Percentiles rank a stretch among this genome's conserved stretches.
phyloP scores from a whole-genome alignment of 2,329 filamentous ascomycete species.

The Helminthosporium solani region DNA sequence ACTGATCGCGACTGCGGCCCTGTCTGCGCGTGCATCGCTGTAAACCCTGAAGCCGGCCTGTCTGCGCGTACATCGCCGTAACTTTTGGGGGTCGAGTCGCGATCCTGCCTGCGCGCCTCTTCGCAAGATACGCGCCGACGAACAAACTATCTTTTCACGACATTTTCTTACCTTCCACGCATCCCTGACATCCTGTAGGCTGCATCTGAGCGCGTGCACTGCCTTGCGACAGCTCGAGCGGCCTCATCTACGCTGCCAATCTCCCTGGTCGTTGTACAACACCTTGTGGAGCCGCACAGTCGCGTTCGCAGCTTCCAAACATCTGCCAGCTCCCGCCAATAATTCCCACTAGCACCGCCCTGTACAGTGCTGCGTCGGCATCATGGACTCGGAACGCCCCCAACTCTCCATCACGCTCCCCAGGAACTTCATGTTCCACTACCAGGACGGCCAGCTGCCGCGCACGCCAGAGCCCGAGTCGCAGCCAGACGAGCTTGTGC shows the following conservation, averaged over 20 bases:
- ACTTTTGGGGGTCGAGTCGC: too few relatives aligned
- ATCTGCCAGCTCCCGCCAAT: conserved; percentile 27
- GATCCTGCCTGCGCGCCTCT: conserved; percentile 10
- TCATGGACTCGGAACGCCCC: conserved; percentile 47
- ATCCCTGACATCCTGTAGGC: conserved; percentile 14
- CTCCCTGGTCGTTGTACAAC: conserved; percentile 36
- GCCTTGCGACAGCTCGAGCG: conserved; percentile 17
- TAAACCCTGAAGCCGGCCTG: too few relatives aligned
- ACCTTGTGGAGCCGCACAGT: conserved; percentile 33
- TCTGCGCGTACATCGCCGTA: too few relatives aligned
- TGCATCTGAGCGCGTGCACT: conserved; percentile 21
- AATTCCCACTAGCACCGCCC: conserved; percentile 21
- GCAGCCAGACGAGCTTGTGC: conserved; percentile 36
- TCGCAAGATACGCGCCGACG: conserved; percentile 23
- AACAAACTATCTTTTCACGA: conserved; percentile 16
- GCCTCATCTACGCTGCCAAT: conserved; percentile 20
- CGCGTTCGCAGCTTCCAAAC: conserved; percentile 39
- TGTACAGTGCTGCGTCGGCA: conserved; percentile 23
- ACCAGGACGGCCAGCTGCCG: conserved; percentile 47
- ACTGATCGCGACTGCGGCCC: conserved; percentile 9
- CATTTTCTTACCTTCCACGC: conserved; percentile 21
- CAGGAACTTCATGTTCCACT: conserved; percentile 53
- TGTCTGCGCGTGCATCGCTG: too few relatives aligned
- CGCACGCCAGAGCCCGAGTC: conserved; percentile 49
- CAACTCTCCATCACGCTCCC: conserved; percentile 53